These are phyloP conservation scores for Scleroderma bovista DNA, from an alignment of 768 basidiomycete genomes.

Conservation along the genomic window DNA sequence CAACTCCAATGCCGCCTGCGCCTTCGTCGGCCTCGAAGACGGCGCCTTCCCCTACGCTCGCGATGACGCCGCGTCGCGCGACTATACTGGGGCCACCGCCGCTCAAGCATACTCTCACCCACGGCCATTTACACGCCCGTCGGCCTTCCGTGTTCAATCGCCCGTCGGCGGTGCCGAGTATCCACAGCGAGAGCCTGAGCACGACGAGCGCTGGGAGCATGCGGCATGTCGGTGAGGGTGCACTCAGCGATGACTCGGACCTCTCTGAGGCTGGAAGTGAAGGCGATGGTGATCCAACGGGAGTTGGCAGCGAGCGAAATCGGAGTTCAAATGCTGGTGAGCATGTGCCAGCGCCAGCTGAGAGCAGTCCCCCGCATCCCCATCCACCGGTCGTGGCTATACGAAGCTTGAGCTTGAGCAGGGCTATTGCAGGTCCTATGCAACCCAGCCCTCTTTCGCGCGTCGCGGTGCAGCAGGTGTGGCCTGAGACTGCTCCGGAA, in stretches of 20 bases:
- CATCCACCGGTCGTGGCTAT: slow-evolving; percentile 29
- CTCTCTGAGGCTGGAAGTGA: slow-evolving; percentile 37
- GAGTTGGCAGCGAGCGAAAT: not conserved
- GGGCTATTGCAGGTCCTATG: slow-evolving; percentile 20
- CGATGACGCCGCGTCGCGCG: slow-evolving; percentile 37
- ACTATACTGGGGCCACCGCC: slow-evolving; percentile 22
- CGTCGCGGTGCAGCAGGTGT: slow-evolving; percentile 46
- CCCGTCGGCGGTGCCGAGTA: slow-evolving; percentile 34
- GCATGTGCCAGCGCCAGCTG: slow-evolving; percentile 30
- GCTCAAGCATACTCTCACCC: slow-evolving; percentile 31
- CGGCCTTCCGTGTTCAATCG: slow-evolving; percentile 39
- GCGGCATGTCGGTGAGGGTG: slow-evolving; percentile 70
- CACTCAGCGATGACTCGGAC: slow-evolving; percentile 66
- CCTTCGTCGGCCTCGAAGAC: slow-evolving; percentile 25
- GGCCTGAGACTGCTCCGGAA: slow-evolving; percentile 45
- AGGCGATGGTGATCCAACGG: slow-evolving; percentile 13
- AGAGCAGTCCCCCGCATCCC: slow-evolving; percentile 15
- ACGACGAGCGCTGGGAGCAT: slow-evolving; percentile 40
- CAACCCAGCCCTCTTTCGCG: slow-evolving; percentile 66
- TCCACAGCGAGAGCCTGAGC: slow-evolving; percentile 29
- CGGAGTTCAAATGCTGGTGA: slow-evolving; percentile 14
- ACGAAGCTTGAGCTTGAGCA: slow-evolving; percentile 28
- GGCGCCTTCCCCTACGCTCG: slow-evolving; percentile 39
- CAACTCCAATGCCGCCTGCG: slow-evolving; percentile 32
- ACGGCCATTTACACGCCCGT: slow-evolving; percentile 21